phyloP scores from a whole-genome alignment of 2,329 filamentous ascomycete species.

The Penicillium polonicum region DNA sequence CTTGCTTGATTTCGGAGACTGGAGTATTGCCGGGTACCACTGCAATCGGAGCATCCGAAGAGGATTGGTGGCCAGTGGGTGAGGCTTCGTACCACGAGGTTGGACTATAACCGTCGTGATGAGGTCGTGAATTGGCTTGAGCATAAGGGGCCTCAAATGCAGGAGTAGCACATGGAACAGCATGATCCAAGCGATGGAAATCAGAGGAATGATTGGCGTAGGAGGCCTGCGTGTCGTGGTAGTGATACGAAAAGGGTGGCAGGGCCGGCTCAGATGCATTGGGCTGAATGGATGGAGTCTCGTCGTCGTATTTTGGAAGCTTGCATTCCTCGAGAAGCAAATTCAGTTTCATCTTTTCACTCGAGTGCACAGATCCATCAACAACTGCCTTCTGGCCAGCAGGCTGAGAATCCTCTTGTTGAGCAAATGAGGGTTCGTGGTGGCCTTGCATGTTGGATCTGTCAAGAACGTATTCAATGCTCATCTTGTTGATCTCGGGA shows the following conservation, averaged over 20 bases:
- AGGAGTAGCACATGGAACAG: not conserved
- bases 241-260: not conserved
- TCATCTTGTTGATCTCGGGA: not conserved
- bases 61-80: not conserved
- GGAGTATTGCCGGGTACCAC: not conserved
- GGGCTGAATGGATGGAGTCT: not conserved
- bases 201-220: not conserved
- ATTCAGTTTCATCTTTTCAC: not conserved
- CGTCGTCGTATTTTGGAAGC: not conserved
- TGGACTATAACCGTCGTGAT: not conserved
- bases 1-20: not conserved
- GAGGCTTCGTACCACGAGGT: not conserved
- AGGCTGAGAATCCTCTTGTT: not conserved
- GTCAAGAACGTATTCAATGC: not conserved
- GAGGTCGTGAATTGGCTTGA: not conserved
- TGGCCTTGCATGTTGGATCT: not conserved
- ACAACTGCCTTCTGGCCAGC: not conserved
- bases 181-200: not conserved
- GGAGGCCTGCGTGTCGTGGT: not conserved
- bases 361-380: not conserved
- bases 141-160: not conserved
- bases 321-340: not conserved
- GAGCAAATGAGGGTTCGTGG: not conserved
- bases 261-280: not conserved
- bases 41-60: not conserved